Base-by-base conservation (phyloP, 1,284 basidiomycete species). In the Stereum hirsutum region DNA sequence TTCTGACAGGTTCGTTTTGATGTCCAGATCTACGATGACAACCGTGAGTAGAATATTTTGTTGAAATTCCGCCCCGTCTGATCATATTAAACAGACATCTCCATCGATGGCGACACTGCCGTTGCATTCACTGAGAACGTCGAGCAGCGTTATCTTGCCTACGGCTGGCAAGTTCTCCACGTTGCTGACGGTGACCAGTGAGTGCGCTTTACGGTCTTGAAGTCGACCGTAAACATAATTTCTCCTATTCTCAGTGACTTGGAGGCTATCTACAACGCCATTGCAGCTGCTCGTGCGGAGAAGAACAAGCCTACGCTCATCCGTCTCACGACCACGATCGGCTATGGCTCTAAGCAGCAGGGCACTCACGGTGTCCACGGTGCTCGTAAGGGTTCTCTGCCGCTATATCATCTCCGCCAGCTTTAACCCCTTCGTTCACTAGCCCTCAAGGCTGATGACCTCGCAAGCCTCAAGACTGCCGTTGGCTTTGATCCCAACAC, bases 81-180 rank as follows among this genome's bases (percentile, higher is more conserved):
- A 41, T 5, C 14, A 39, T 36, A 21, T 54, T 15, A 28, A 14
- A 24, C 33, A 95, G 86, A 89, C 63, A 96, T 97, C 64, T 90
- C 93, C 53, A 96, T 97, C 57, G 93, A 97, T 64, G 93, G 93
- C 56, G 80, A 92, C 67, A 96, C 92, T 52, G 80, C 78, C 49
- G 78, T 86, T 51, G 87, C 93, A 24, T 97, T 97, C 74, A 97
- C 94, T 45, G 93, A 97, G 66, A 81, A 96, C 59, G 91, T 96
- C 45, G 78, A 78, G 57, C 79, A 81, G 60, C 85, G 93, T 48
- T 96, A 93, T 75, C 69, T 81, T 57, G 61, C 94, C 14, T 96
- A 96, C 66, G 90, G 87, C 49, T 97, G 94, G 94, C 86, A 96
- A 54, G 90, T 95, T 44, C 74, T 94, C 49, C 76, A 78, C 59